Percentiles rank a stretch among this genome's conserved stretches.
These are phyloP conservation scores for Tinospora cordifolia DNA, from an alignment of 164 flowering plant genomes.

Conservation along the genomic window DNA sequence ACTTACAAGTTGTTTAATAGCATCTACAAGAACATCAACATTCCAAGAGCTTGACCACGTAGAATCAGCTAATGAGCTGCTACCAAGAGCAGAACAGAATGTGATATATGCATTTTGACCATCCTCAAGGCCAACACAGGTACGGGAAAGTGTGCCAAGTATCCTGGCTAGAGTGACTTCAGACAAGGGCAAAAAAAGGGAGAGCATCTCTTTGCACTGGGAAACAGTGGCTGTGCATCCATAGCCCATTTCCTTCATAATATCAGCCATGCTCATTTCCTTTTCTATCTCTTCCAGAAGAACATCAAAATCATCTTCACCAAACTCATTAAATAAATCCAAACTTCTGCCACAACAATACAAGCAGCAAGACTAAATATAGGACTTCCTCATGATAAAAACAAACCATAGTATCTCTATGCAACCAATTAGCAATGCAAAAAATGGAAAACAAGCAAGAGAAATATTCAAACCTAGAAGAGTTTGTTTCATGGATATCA, in stretches of 20 bases:
- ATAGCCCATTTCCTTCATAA: constrained; percentile 82
- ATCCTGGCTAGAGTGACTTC: constrained; percentile 63
- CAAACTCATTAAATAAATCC: constrained; percentile 42
- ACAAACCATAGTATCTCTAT: background rate
- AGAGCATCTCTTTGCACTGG: constrained; percentile 74
- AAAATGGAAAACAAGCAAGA: constrained; percentile 1
- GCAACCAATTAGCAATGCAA: background rate
- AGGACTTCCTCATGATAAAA: background rate
- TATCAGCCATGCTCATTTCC: constrained; percentile 71
- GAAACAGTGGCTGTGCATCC: constrained; percentile 67
- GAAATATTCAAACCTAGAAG: constrained; percentile 41
- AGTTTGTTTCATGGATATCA: constrained; percentile 40
- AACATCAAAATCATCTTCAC: constrained; percentile 63
- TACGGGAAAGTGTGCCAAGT: constrained; percentile 54
- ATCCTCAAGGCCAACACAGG: constrained; percentile 66
- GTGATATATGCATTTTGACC: constrained; percentile 44
- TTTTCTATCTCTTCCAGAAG: constrained; percentile 82
- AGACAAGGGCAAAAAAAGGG: constrained; percentile 61
- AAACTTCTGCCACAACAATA: constrained; percentile 38
- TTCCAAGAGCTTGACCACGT: constrained; percentile 70
- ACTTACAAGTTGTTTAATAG: constrained; percentile 85
- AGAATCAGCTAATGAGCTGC: constrained; percentile 33
- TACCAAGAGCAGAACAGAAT: constrained; percentile 61
- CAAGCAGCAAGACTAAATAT: constrained; percentile 1
- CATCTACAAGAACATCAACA: constrained; percentile 58